A percentile compares a stretch with the other conserved stretches of the same genome.
These are phyloP conservation scores for Gymnopus androsaceus DNA, from an alignment of 1,284 basidiomycete species.

Conservation along the genomic window DNA sequence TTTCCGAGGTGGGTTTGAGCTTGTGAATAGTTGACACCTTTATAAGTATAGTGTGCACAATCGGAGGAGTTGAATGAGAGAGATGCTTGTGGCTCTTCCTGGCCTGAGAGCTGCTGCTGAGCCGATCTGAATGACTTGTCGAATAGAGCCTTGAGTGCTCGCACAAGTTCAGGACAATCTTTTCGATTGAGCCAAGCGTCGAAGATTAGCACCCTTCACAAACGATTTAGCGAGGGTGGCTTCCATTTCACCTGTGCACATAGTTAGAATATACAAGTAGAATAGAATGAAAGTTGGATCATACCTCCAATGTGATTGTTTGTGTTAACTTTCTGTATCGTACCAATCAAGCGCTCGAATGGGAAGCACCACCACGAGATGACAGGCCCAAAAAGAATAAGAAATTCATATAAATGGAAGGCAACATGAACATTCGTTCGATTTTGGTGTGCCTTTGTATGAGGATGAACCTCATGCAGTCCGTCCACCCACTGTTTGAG, in stretches of 20 bases:
- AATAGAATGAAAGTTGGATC: constrained; percentile 35
- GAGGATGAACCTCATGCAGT: no score
- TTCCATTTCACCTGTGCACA: constrained; percentile 19
- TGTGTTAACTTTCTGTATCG: no score
- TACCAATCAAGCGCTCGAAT: no score
- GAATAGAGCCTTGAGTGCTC: constrained; percentile 24
- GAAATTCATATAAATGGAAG: constrained; percentile 35
- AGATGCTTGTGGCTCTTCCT: not conserved
- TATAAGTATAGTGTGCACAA: constrained; percentile 18
- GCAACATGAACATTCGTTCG: constrained; percentile 28
- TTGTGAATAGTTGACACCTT: constrained; percentile 18
- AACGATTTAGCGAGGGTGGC: constrained; percentile 19
- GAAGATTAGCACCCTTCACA: no score
- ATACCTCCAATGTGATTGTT: no score
- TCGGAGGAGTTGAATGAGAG: not conserved
- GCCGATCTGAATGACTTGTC: constrained; percentile 19
- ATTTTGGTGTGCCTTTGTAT: constrained; percentile 19
- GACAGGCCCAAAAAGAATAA: constrained; percentile 34
- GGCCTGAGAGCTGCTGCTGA: not conserved
- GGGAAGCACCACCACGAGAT: no score
- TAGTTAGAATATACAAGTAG: constrained; percentile 38
- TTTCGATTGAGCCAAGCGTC: constrained; percentile 16
- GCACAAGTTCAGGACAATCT: constrained; percentile 22
- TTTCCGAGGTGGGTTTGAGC: constrained; percentile 23
- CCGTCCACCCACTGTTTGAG: no score